Evolutionary conservation across 2,329 filamentous ascomycete species (phyloP).

Genomic region (Aspergillus brasiliensis): DNA sequence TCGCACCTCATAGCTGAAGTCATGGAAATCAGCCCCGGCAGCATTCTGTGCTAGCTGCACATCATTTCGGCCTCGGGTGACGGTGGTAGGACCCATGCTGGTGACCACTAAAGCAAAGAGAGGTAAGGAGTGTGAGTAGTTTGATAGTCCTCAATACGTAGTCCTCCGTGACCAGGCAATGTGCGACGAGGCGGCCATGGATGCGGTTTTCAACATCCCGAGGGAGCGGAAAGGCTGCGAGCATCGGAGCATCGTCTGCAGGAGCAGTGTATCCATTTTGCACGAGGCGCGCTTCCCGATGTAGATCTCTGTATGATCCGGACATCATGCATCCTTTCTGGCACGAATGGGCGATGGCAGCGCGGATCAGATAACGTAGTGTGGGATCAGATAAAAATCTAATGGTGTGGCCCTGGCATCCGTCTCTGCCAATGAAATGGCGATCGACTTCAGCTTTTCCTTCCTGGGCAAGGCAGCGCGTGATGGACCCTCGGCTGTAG

Average conservation of each 20-base stretch:
- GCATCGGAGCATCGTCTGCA: neutral
- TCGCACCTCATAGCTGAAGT: conserved; percentile 6
- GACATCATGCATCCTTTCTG: neutral
- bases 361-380: neutral
- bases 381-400: neutral
- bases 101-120: neutral
- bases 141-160: neutral
- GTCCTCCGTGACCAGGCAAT: neutral
- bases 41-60: conserved; percentile 10
- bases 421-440: neutral
- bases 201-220: neutral
- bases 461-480: neutral
- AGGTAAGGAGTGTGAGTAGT: no score
- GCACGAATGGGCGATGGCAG: neutral
- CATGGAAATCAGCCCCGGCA: conserved; percentile 8
- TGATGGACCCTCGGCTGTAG: neutral
- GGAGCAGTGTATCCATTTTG: neutral
- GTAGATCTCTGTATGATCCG: neutral
- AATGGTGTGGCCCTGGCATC: neutral
- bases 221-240: neutral
- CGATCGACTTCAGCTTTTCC: neutral
- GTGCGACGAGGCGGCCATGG: neutral
- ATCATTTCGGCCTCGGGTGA: conserved; percentile 13
- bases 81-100: conserved; percentile 7
- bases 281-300: neutral